These are phyloP conservation scores for Gossypium davidsonii DNA, from an alignment of 441 rosid species.

Conservation along the genomic window DNA sequence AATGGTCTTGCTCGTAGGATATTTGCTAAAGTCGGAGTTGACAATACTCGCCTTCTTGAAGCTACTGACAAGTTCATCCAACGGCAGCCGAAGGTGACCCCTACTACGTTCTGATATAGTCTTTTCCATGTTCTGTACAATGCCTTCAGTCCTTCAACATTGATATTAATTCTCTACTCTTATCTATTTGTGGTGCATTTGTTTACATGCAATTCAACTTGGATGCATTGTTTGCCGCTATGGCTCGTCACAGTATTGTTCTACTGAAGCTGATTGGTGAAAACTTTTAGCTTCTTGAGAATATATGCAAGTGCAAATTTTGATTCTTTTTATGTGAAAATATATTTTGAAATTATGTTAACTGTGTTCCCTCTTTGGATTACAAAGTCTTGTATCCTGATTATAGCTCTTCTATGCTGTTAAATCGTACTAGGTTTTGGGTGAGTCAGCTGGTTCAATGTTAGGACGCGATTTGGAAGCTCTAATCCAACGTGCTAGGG, in stretches of 20 bases:
- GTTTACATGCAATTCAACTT: background rate
- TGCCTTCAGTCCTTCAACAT: background rate
- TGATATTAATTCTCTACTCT: background rate
- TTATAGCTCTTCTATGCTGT: slow-evolving; percentile 4
- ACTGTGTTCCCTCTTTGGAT: background rate
- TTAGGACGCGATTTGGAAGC: slow-evolving; percentile 93
- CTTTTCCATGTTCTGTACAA: background rate
- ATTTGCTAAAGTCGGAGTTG: slow-evolving; percentile 77
- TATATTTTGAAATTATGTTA: background rate
- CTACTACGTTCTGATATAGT: background rate
- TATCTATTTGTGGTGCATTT: background rate
- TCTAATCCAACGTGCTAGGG: slow-evolving; percentile 73
- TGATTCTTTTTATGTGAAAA: background rate
- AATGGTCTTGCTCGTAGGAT: slow-evolving; percentile 96
- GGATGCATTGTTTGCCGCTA: background rate
- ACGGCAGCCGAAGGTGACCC: slow-evolving; percentile 85
- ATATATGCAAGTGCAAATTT: background rate
- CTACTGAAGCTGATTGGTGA: background rate
- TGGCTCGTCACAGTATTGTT: background rate
- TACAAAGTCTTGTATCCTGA: background rate
- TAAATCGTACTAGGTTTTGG: slow-evolving; percentile 49
- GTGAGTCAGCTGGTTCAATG: slow-evolving; percentile 92
- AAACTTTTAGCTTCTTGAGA: background rate
- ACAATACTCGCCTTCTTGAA: slow-evolving; percentile 84
- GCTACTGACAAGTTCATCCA: slow-evolving; percentile 84